A percentile compares a stretch with the other conserved stretches of the same genome.
Conservation (phyloP, 139 green algal species). For the Auxenochlorella pyrenoidosa region DNA sequence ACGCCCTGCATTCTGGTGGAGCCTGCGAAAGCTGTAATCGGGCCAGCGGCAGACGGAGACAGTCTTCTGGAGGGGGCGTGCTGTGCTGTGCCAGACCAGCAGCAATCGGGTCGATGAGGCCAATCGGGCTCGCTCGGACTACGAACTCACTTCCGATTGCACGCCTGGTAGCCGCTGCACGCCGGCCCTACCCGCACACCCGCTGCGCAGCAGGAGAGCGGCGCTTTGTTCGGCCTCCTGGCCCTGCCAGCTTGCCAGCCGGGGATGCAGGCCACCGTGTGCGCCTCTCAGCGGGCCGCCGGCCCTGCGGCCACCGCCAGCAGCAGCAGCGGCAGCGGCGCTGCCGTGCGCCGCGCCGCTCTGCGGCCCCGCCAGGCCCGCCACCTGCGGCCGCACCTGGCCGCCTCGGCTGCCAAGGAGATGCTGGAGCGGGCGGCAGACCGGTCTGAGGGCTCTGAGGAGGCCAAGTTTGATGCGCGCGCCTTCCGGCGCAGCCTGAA, state of each 20-base stretch:
- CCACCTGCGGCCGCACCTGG: not conserved
- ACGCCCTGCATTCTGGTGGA: too few relatives aligned
- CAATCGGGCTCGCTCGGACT: too few relatives aligned
- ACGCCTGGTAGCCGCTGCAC: too few relatives aligned
- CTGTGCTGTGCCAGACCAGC: too few relatives aligned
- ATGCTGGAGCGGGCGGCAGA: slow-evolving; percentile 29
- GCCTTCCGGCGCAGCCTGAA: slow-evolving; percentile 88
- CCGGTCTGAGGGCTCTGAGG: not conserved
- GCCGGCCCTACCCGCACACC: too few relatives aligned
- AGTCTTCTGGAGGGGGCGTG: too few relatives aligned
- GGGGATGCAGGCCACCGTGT: not conserved
- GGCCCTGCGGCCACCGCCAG: not conserved
- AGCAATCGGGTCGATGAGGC: too few relatives aligned
- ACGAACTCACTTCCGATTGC: too few relatives aligned
- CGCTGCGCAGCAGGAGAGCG: too few relatives aligned
- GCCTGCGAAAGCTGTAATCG: too few relatives aligned
- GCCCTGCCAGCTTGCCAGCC: not conserved
- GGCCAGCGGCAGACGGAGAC: too few relatives aligned
- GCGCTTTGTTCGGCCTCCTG: too few relatives aligned
- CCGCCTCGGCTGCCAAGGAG: slow-evolving; percentile 16
- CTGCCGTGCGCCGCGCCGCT: not conserved
- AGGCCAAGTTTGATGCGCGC: slow-evolving; percentile 69
- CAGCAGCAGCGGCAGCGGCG: not conserved
- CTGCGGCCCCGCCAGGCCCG: not conserved
- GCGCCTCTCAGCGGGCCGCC: not conserved